Percentiles rank a stretch among this genome's conserved stretches.
Evolutionary conservation across 441 rosid genomes (phyloP).

Genomic region (Populus hybrid): DNA sequence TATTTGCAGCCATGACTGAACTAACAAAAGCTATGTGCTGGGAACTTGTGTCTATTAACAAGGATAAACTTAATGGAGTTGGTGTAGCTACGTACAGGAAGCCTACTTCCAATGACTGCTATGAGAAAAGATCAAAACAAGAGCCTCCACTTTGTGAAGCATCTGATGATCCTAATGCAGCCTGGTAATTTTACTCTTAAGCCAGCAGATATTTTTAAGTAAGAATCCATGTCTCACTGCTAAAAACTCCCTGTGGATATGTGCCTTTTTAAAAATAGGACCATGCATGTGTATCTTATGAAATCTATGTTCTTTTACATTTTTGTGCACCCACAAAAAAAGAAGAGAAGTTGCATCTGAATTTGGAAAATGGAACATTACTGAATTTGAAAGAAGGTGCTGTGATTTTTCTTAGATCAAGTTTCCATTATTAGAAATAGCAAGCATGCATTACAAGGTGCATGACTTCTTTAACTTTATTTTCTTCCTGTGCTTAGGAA

Average conservation of each 20-base stretch:
- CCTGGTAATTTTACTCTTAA: constrained; percentile 47
- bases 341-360: background rate
- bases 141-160: constrained; percentile 68
- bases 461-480: background rate
- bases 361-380: background rate
- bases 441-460: background rate
- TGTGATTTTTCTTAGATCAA: background rate
- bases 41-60: constrained; percentile 65
- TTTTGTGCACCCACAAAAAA: background rate
- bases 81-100: constrained; percentile 79
- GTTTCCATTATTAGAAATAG: background rate
- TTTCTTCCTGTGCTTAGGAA: constrained; percentile 49
- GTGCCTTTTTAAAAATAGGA: background rate
- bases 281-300: background rate
- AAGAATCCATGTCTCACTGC: constrained; percentile 23
- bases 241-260: background rate
- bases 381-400: background rate
- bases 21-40: constrained; percentile 78
- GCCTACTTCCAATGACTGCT: constrained; percentile 78
- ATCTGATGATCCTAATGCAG: constrained; percentile 89
- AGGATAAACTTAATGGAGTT: constrained; percentile 61
- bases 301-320: background rate
- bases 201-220: background rate
- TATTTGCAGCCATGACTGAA: constrained; percentile 68
- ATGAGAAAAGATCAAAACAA: constrained; percentile 57